A percentile compares a stretch with the other conserved stretches of the same genome.
phyloP scores from a whole-genome alignment of 176 grass and related monocot genomes.

The Echinochloa phyllopogon region DNA sequence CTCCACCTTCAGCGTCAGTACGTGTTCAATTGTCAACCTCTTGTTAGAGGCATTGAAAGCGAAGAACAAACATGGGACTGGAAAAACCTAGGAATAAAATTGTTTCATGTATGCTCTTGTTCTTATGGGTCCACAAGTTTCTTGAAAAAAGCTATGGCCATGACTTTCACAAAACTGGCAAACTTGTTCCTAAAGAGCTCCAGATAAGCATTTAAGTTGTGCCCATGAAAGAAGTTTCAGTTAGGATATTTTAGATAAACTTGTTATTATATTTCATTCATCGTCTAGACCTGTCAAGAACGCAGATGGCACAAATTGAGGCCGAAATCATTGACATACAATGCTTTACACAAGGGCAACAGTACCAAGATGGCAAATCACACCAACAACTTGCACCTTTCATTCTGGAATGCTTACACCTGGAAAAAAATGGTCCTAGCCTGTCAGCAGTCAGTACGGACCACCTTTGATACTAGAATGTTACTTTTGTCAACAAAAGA shows the following conservation, averaged over 20 bases:
- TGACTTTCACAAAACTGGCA: neutral
- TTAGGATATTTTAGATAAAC: neutral
- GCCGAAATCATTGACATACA: conserved; percentile 22
- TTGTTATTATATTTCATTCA: neutral
- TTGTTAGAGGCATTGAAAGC: conserved; percentile 27
- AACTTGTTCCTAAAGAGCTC: too few species aligned
- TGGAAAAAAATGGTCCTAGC: conserved; percentile 45
- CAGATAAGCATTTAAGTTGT: neutral
- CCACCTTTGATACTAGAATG: conserved; percentile 34
- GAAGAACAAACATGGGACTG: conserved; percentile 14
- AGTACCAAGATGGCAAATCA: conserved; percentile 39
- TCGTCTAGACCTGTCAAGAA: neutral
- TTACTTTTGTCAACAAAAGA: conserved; percentile 43
- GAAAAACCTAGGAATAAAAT: neutral
- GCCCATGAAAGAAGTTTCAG: neutral
- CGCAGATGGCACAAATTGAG: neutral
- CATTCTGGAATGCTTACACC: conserved; percentile 42
- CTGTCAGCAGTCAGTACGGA: conserved; percentile 42
- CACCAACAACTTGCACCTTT: conserved; percentile 48
- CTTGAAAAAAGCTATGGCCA: neutral
- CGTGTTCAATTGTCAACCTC: conserved; percentile 48
- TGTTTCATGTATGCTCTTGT: neutral
- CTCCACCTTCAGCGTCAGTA: conserved; percentile 26
- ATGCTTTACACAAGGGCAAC: conserved; percentile 47
- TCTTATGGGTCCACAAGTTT: neutral